Base-by-base conservation (phyloP, 2,329 filamentous ascomycete genomes). In the Sarocladiaceae sp. region DNA sequence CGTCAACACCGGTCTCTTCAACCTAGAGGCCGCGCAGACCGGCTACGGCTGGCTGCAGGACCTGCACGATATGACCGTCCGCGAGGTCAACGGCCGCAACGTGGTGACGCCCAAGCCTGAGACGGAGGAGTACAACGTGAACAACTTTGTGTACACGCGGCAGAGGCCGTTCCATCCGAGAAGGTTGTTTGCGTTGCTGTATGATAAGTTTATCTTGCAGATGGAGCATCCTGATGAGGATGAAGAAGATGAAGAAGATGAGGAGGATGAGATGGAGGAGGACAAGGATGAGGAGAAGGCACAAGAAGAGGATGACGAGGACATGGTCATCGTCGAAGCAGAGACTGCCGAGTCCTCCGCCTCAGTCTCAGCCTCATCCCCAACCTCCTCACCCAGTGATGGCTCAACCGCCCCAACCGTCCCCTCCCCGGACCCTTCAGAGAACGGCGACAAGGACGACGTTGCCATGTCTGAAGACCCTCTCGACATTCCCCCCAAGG, bases 1-100 rank as follows among this genome's bases (percentile, higher is more conserved):
- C 46, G 70, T 88, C 41, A 77, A 80, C 47, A 88, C 83, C 0
- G 72, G 74, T 3, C 65, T 74, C 29, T 88, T 87, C 59, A 73
- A 78, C 49, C 76, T 85, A 26, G 71, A 82, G 29, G 73, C 75
- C 23, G 82, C 83, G 0, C 74, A 81, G 44, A 71, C 76, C 0
- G 79, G 81, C 1, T 76, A 80, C 12, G 83, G 84, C 0, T 88
- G 83, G 84, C 64, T 88, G 33, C 76, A 80, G 50, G 83, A 82
- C 51, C 61, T 88, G 24, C 80, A 85, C 45, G 80, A 78, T 48
- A 82, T 85, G 78, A 82, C 76, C 0, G 60, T 80, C 4, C 70
- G 77, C 21, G 74, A 80, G 53, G 64, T 70, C 27, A 70, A 70
- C 35, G 69, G 68, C 0, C 60, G 61, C 13, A 76, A 77, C 20